A percentile compares a stretch with the other conserved stretches of the same genome.
phyloP scores from a whole-genome alignment of 2,329 filamentous ascomycete species.

The Epichloe scottii region DNA sequence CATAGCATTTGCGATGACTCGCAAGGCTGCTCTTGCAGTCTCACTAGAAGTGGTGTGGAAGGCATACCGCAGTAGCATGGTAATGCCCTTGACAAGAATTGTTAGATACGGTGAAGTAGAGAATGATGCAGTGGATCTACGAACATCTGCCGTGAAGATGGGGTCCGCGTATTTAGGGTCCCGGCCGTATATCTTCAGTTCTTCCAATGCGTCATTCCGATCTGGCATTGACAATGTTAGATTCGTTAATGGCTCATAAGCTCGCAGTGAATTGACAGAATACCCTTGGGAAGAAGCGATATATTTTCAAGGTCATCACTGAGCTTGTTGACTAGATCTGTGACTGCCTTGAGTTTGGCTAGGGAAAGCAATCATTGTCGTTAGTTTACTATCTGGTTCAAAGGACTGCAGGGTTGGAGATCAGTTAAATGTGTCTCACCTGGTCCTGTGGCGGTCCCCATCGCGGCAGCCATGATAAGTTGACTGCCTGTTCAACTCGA shows the following conservation, averaged over 20 bases:
- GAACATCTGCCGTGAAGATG: slow-evolving; percentile 70
- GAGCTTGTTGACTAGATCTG: slow-evolving; percentile 48
- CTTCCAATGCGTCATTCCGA: slow-evolving; percentile 45
- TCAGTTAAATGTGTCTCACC: slow-evolving; percentile 20
- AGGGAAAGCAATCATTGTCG: slow-evolving; percentile 8
- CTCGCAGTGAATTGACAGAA: slow-evolving; percentile 13
- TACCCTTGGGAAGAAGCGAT: slow-evolving; percentile 47
- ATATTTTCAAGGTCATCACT: slow-evolving; percentile 47
- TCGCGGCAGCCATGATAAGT: slow-evolving; percentile 12
- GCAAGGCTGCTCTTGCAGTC: slow-evolving; percentile 62
- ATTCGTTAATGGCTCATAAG: not conserved
- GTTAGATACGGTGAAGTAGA: slow-evolving; percentile 1
- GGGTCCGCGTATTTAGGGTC: slow-evolving; percentile 60
- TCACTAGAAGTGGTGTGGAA: slow-evolving; percentile 52
- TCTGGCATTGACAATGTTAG: slow-evolving; percentile 31
- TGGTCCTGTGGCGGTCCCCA: slow-evolving; percentile 26
- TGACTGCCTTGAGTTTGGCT: slow-evolving; percentile 61
- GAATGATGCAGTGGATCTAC: slow-evolving; percentile 7
- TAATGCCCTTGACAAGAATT: slow-evolving; percentile 50
- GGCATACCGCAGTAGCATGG: slow-evolving; percentile 57
- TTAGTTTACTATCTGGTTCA: not conserved
- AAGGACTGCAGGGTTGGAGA: slow-evolving; percentile 5
- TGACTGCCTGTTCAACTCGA: slow-evolving; percentile 1
- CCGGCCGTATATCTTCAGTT: slow-evolving; percentile 57
- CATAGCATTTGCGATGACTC: slow-evolving; percentile 69